Evolutionary conservation across 2,329 filamentous ascomycete species (phyloP).

Genomic region (Orbilia ellipsospora): DNA sequence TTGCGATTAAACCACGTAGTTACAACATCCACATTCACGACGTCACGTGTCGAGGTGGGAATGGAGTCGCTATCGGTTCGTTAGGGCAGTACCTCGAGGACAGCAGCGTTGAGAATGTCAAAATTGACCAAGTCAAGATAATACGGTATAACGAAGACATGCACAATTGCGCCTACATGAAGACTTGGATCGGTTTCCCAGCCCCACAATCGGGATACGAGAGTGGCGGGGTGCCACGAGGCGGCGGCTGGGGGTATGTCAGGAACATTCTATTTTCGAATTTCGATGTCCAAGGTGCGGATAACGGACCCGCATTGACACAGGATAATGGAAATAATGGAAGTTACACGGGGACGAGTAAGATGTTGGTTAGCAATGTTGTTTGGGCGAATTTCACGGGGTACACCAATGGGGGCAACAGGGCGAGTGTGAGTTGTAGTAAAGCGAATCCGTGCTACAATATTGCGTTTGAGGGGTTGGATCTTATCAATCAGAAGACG

Average conservation of each 20-base stretch:
- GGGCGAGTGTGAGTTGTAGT: constrained; percentile 65
- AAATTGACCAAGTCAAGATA: constrained; percentile 65
- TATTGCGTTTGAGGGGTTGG: constrained; percentile 65
- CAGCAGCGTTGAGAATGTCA: constrained; percentile 66
- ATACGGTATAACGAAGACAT: constrained; percentile 66
- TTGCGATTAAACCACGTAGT: constrained; percentile 72
- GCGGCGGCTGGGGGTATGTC: constrained; percentile 69
- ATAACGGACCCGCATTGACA: constrained; percentile 64
- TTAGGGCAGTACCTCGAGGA: constrained; percentile 70
- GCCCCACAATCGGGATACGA: constrained; percentile 67
- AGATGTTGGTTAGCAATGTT: constrained; percentile 67
- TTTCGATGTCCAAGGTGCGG: constrained; percentile 66
- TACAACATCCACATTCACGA: constrained; percentile 70
- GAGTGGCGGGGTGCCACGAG: constrained; percentile 65
- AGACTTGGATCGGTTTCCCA: constrained; percentile 68
- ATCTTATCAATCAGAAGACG: constrained; percentile 57
- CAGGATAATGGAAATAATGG: constrained; percentile 68
- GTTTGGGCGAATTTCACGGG: constrained; percentile 68
- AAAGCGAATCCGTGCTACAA: constrained; percentile 67
- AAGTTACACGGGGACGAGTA: constrained; percentile 65
- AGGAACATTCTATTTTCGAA: constrained; percentile 67
- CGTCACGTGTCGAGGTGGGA: constrained; percentile 68
- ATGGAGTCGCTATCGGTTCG: constrained; percentile 67
- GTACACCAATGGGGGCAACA: constrained; percentile 62
- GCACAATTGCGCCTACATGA: constrained; percentile 68